phyloP scores from a whole-genome alignment of 495 filamentous ascomycete species.

The Hypoxylon subgilvum region DNA sequence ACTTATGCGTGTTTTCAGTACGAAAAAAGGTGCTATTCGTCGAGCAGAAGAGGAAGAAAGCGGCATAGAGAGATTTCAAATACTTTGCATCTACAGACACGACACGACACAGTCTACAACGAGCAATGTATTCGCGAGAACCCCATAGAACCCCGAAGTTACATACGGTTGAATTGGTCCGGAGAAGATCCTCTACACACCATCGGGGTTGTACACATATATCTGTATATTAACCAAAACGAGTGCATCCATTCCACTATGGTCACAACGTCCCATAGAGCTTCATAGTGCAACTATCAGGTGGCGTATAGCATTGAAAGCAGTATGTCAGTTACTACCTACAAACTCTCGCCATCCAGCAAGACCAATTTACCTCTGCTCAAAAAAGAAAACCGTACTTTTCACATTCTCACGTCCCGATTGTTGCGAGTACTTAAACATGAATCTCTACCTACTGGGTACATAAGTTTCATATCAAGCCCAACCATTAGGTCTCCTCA shows the following conservation, averaged over 20 bases:
- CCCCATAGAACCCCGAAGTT: not conserved
- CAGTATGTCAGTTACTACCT: constrained; percentile 19
- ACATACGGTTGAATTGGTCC: not conserved
- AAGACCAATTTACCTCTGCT: not conserved
- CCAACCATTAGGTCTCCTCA: not conserved
- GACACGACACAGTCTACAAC: constrained; percentile 11
- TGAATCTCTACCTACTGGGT: constrained; percentile 1
- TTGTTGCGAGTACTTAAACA: no score
- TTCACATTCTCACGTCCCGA: no score
- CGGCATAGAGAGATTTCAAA: constrained; percentile 41
- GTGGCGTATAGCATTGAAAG: constrained; percentile 1
- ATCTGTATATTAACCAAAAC: constrained; percentile 28
- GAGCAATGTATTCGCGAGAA: not conserved
- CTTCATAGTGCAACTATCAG: constrained; percentile 9
- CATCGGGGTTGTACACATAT: constrained; percentile 13
- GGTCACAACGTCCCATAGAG: not conserved
- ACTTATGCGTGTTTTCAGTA: constrained; percentile 52
- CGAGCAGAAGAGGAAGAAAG: constrained; percentile 75
- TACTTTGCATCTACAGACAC: not conserved
- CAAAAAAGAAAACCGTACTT: no score
- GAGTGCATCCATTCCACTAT: no score
- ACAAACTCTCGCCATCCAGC: not conserved
- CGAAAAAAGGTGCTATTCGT: constrained; percentile 89
- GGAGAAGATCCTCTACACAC: not conserved
- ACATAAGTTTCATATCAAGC: no score